These are phyloP conservation scores for Epichloe sylvatica DNA, from an alignment of 2,329 filamentous ascomycete species.

Conservation along the genomic window DNA sequence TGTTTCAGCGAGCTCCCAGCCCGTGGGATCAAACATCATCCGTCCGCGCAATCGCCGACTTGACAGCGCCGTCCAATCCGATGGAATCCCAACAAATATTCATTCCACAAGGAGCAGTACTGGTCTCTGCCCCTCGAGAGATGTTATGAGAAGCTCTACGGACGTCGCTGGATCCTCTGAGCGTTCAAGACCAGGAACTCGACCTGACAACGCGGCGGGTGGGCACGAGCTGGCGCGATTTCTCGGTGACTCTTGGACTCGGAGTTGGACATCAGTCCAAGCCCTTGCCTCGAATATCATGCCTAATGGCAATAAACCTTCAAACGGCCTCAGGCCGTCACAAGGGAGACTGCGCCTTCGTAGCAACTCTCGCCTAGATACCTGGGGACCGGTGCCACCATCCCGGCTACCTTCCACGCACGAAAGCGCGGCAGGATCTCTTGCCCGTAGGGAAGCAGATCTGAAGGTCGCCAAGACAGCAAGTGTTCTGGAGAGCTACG, in stretches of 20 bases:
- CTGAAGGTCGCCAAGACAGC: conserved; percentile 43
- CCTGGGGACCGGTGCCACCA: conserved; percentile 41
- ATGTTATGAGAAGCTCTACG: not conserved
- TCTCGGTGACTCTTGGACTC: conserved; percentile 36
- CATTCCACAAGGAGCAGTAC: not conserved
- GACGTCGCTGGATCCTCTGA: not conserved
- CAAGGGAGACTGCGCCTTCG: not conserved
- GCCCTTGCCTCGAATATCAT: conserved; percentile 35
- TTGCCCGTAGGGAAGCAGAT: conserved; percentile 38
- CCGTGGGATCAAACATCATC: conserved; percentile 25
- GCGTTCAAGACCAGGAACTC: conserved; percentile 6
- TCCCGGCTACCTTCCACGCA: conserved; percentile 22
- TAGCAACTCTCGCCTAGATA: conserved; percentile 11
- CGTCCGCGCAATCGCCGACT: conserved; percentile 39
- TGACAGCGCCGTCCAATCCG: conserved; percentile 18
- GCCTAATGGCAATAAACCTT: conserved; percentile 14
- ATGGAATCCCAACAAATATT: conserved; percentile 11
- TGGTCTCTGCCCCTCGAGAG: not conserved
- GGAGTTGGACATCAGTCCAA: conserved; percentile 42
- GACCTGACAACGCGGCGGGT: conserved; percentile 18
- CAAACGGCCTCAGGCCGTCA: not conserved
- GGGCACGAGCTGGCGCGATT: conserved; percentile 26
- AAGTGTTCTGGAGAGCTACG: conserved; percentile 46
- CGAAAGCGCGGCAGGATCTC: conserved; percentile 41
- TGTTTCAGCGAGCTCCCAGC: conserved; percentile 27